These are phyloP conservation scores for Samsoniella hepiali DNA, from an alignment of 2,329 filamentous ascomycete species.

Conservation along the genomic window DNA sequence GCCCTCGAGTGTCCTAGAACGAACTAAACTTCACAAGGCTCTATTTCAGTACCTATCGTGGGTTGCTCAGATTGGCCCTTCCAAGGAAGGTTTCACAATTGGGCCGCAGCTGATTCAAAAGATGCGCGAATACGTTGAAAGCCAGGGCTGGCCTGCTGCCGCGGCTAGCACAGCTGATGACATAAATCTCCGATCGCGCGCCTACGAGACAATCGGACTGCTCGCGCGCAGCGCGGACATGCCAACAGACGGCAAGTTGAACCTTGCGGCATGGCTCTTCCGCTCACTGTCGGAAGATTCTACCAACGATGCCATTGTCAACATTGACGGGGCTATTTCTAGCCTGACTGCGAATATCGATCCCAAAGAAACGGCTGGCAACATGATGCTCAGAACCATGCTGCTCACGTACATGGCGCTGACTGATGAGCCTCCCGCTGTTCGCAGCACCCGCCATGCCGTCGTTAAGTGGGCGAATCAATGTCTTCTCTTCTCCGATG, in stretches of 20 bases:
- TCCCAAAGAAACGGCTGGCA: constrained; percentile 29
- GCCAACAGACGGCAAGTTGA: constrained; percentile 49
- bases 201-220: constrained; percentile 87
- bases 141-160: constrained; percentile 78
- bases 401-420: constrained; percentile 66
- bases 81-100: constrained; percentile 58
- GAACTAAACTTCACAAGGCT: constrained; percentile 73
- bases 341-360: constrained; percentile 57
- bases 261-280: constrained; percentile 73
- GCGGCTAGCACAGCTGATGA: constrained; percentile 57
- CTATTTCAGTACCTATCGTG: constrained; percentile 86
- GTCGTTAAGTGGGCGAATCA: constrained; percentile 87
- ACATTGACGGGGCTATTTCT: constrained; percentile 84
- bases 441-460: constrained; percentile 76
- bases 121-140: constrained; percentile 69
- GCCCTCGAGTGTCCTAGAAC: constrained; percentile 62
- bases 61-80: constrained; percentile 70
- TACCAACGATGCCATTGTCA: constrained; percentile 72
- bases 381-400: constrained; percentile 44
- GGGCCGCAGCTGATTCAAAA: constrained; percentile 65
- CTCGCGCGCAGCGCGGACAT: constrained; percentile 64
- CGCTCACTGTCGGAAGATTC: constrained; percentile 77
- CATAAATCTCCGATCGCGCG: constrained; percentile 68
- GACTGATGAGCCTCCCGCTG: constrained; percentile 45
- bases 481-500: constrained; percentile 75